phyloP scores from a whole-genome alignment of 768 basidiomycete genomes.

The Mycena venus region DNA sequence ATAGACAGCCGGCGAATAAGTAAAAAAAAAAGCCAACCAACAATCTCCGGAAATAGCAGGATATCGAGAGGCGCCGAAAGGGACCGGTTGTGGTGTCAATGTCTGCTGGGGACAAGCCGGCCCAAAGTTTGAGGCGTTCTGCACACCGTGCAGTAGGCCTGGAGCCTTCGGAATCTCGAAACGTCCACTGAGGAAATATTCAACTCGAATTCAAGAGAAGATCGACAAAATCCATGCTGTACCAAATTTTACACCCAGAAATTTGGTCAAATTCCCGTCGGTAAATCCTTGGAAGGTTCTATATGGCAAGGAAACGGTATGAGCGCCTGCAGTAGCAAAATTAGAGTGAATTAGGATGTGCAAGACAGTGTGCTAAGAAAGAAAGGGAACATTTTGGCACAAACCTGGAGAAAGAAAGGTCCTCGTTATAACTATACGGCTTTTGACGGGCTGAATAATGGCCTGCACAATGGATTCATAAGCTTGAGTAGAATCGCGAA shows the following conservation, averaged over 20 bases:
- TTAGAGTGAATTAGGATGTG: background rate
- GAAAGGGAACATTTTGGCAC: no score
- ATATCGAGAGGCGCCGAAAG: background rate
- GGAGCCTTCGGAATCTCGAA: background rate
- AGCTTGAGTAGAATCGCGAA: no score
- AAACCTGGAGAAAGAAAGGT: no score
- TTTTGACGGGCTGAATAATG: no score
- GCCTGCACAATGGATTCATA: no score
- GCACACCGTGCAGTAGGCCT: background rate
- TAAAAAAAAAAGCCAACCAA: background rate
- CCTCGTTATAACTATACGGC: no score
- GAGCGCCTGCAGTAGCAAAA: background rate
- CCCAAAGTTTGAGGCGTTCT: slow-evolving; percentile 3
- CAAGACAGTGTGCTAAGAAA: no score
- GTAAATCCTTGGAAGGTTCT: slow-evolving; percentile 8
- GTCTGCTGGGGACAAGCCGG: slow-evolving; percentile 18
- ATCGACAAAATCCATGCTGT: background rate
- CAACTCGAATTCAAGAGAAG: background rate
- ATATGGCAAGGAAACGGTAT: slow-evolving; percentile 3
- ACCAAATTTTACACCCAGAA: slow-evolving; percentile 7
- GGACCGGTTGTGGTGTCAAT: background rate
- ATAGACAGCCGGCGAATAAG: background rate
- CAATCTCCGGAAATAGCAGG: slow-evolving; percentile 4
- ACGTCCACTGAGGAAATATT: background rate
- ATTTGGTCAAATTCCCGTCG: background rate